Conservation (phyloP, 129 eudicot species). For the Chrysanthemum makinoi region DNA sequence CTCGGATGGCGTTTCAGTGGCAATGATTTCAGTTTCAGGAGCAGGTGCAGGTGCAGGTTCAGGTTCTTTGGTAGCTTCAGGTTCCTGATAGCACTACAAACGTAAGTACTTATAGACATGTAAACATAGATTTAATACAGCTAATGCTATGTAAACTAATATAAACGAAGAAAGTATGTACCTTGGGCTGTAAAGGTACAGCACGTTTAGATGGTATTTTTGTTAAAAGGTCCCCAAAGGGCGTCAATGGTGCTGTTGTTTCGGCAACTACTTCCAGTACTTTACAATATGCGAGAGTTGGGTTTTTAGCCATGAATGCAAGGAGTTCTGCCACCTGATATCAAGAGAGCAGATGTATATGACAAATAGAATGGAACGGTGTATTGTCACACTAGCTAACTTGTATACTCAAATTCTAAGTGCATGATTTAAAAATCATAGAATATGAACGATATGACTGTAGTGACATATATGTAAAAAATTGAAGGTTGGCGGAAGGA, state of each 20-base stretch:
- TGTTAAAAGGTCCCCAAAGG: slow-evolving; percentile 72
- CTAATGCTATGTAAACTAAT: background rate
- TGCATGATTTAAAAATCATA: background rate
- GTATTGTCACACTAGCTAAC: no score
- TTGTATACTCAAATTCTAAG: no score
- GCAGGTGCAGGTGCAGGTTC: slow-evolving; percentile 43
- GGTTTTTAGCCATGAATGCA: slow-evolving; percentile 83
- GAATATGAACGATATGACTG: slow-evolving; percentile 1
- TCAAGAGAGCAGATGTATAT: background rate
- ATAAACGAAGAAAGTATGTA: slow-evolving; percentile 22
- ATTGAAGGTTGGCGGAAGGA: slow-evolving; percentile 26
- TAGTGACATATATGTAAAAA: background rate
- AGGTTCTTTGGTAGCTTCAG: slow-evolving; percentile 38
- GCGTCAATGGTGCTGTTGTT: slow-evolving; percentile 87
- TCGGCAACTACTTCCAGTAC: slow-evolving; percentile 95
- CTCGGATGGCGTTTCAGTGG: slow-evolving; percentile 41
- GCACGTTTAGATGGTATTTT: slow-evolving; percentile 71
- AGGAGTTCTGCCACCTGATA: slow-evolving; percentile 90
- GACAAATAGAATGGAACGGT: no score
- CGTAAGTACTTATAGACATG: slow-evolving; percentile 22
- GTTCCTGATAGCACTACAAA: slow-evolving; percentile 43
- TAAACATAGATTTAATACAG: background rate
- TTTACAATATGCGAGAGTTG: slow-evolving; percentile 75
- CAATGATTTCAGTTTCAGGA: slow-evolving; percentile 33
- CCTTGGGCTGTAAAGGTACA: slow-evolving; percentile 48